phyloP scores from a whole-genome alignment of 73 alveolate genomes.

The Paraurostyla sp. region DNA sequence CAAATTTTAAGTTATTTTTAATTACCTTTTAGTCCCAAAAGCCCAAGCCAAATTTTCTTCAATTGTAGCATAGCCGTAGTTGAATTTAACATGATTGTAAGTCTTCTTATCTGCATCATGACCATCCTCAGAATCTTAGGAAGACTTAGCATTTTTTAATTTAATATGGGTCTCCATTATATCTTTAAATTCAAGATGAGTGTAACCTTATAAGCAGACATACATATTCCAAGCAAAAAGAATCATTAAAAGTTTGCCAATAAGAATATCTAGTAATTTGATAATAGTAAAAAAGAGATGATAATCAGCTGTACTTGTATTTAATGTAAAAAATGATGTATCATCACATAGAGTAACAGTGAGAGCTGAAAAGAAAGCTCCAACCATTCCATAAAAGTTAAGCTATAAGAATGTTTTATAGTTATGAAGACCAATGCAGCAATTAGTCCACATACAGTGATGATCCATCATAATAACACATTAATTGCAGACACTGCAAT shows the following conservation, averaged over 20 bases:
- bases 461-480: slow-evolving; percentile 45
- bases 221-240: slow-evolving; percentile 22
- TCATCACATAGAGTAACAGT: slow-evolving; percentile 2
- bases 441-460: slow-evolving; percentile 59
- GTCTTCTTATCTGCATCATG: neutral
- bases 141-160: neutral
- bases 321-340: no score
- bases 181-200: slow-evolving; percentile 44
- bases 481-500: slow-evolving; percentile 42
- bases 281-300: neutral
- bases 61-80: neutral
- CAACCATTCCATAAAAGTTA: slow-evolving; percentile 8
- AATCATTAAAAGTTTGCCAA: slow-evolving; percentile 26
- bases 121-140: neutral
- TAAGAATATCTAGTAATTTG: neutral
- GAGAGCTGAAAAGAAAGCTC: neutral
- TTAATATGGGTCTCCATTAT: neutral
- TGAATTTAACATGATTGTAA: slow-evolving; percentile 2
- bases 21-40: slow-evolving; percentile 28
- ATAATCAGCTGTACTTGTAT: neutral
- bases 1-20: neutral
- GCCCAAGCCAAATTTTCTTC: slow-evolving; percentile 26
- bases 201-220: neutral
- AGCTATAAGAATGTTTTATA: neutral
- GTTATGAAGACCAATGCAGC: slow-evolving; percentile 26